Evolutionary conservation across 805 yeast species (phyloP), one percentile per base, ranked within the genome.

Genomic region (Pichia deserticola): DNA sequence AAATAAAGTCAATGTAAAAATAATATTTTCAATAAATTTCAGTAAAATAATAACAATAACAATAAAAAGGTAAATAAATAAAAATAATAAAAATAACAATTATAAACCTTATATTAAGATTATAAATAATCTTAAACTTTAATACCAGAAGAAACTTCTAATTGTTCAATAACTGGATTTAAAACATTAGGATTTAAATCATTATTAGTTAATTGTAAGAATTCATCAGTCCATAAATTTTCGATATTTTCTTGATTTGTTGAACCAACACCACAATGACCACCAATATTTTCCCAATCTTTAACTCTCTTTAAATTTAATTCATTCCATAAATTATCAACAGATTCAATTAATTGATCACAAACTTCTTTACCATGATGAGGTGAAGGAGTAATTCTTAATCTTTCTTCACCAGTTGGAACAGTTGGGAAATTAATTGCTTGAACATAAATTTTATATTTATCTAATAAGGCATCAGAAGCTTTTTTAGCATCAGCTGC

Each of bases 361-460:
- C 92, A 77, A 45, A 88, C 74, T 50, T 83, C 86, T 51, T 81
- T 75, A 20, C 81, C 78, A 67, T 93, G 99, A 48, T 97, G 97
- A 36, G 99, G 99, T 40, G 99, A 90, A 49, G 99, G 98, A n/a
- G 99, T 93, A 64, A 93, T 82, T 71, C 99, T 83, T 61, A 93
- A 79, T 66, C 99, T 83, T 73, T 93, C 99, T 57, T 89, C 84
- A 53, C 99, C 99, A 58, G 86, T 82, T 20, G 97, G 84, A 53
- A 93, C 99, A 28, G 99, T 93, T 53, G 99, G 99, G 81, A 85
- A 93, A 73, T 93, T 93, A 67, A 93, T 93, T 43, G 98, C 97
- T 73, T 93, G 99, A 42, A 95, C 99, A 63, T 93, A 93, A 65
- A 93, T 90, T 56, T 79, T 77, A 71, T 89, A 86, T 60, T 86